Percentiles rank a stretch among this genome's conserved stretches.
These are phyloP conservation scores for Daldinia caldariorum DNA, from an alignment of 495 filamentous ascomycete genomes.

Conservation along the genomic window DNA sequence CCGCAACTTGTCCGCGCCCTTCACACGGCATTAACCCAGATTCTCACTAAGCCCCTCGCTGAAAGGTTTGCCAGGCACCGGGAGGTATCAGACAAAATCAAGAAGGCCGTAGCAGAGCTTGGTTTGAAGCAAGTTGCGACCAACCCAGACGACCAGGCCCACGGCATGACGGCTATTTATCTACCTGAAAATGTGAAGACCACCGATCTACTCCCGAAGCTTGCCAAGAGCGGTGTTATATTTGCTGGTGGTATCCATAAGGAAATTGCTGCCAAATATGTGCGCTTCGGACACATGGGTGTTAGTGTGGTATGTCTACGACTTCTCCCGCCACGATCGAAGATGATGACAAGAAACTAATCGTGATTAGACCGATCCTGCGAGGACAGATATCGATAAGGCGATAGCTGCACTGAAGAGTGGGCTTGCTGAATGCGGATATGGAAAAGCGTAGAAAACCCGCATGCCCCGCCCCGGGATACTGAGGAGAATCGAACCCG, in stretches of 20 bases:
- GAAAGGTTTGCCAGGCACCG: constrained; percentile 84
- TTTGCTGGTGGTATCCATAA: constrained; percentile 97
- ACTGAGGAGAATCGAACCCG: neutral
- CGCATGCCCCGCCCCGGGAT: neutral
- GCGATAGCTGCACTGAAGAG: constrained; percentile 81
- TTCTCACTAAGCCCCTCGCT: constrained; percentile 77
- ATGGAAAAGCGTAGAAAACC: constrained; percentile 59
- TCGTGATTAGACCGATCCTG: constrained; percentile 63
- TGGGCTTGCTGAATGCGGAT: constrained; percentile 75
- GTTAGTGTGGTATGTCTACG: constrained; percentile 74
- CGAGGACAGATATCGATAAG: constrained; percentile 77
- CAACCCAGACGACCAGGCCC: constrained; percentile 89
- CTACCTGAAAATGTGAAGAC: constrained; percentile 84
- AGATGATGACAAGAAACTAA: constrained; percentile 40
- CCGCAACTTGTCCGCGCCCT: constrained; percentile 95
- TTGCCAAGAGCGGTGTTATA: constrained; percentile 89
- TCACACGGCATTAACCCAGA: constrained; percentile 90
- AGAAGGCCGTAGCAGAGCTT: constrained; percentile 78
- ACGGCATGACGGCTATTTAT: constrained; percentile 97
- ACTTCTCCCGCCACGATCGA: constrained; percentile 56
- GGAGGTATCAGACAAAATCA: constrained; percentile 79
- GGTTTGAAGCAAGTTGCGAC: constrained; percentile 86
- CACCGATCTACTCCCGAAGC: constrained; percentile 82
- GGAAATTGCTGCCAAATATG: constrained; percentile 67
- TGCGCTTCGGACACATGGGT: constrained; percentile 90